Conservation (phyloP, 768 basidiomycete species). For the Agaricus subrufescens region DNA sequence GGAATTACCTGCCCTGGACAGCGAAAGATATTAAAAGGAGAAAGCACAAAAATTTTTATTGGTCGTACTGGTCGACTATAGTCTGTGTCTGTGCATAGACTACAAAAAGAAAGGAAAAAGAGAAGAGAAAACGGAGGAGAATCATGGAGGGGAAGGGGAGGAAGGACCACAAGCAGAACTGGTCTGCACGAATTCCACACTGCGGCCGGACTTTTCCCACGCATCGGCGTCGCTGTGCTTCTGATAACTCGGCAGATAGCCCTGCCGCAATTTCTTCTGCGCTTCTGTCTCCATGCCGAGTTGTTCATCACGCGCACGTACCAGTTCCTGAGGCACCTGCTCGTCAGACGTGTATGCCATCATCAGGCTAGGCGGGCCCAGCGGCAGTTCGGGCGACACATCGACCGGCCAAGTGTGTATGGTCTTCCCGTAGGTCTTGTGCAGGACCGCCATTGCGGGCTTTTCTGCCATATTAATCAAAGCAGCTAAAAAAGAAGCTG, state of each 20-base stretch:
- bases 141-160: constrained; percentile 13
- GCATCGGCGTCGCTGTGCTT: constrained; percentile 2
- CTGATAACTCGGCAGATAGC: constrained; percentile 2
- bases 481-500: neutral
- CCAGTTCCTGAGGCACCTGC: constrained; percentile 6
- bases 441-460: constrained; percentile 10
- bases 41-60: neutral
- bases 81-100: constrained; percentile 38
- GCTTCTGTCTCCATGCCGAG: neutral
- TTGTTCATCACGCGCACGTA: neutral
- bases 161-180: too few relatives aligned
- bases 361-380: constrained; percentile 9
- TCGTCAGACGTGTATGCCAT: constrained; percentile 4
- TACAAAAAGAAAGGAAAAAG: constrained; percentile 15
- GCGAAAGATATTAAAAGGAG: neutral
- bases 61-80: constrained; percentile 35
- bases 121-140: constrained; percentile 13
- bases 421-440: constrained; percentile 11
- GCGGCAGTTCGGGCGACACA: constrained; percentile 2
- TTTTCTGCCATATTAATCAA: constrained; percentile 8
- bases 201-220: constrained; percentile 8
- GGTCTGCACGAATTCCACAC: neutral
- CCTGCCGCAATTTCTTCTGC: constrained; percentile 1
- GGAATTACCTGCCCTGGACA: constrained; percentile 38
- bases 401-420: constrained; percentile 12